These are phyloP conservation scores for Trichosporon inkin DNA, from an alignment of 1,284 basidiomycete genomes.

Conservation along the genomic window DNA sequence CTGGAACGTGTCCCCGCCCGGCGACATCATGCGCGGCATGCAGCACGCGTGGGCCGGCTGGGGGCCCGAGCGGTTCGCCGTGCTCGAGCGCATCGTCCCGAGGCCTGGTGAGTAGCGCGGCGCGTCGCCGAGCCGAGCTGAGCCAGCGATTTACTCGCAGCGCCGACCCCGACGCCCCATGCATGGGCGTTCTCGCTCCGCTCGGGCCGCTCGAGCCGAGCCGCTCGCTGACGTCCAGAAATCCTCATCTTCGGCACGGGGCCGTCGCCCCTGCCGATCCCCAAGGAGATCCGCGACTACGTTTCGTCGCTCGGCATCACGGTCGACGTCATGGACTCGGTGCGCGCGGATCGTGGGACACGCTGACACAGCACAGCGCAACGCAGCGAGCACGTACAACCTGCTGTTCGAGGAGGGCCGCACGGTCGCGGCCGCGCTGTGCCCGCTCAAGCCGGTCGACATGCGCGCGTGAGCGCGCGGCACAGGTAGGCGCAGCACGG, in stretches of 20 bases:
- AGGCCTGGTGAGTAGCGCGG: constrained; percentile 65
- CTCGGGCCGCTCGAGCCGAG: background rate
- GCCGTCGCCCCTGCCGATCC: constrained; percentile 64
- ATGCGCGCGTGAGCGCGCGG: constrained; percentile 8
- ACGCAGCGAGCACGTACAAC: constrained; percentile 93
- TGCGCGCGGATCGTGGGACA: constrained; percentile 50
- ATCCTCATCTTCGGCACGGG: constrained; percentile 89
- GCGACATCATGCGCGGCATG: constrained; percentile 42
- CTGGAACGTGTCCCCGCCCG: constrained; percentile 75
- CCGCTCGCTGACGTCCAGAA: constrained; percentile 57
- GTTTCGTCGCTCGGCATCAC: constrained; percentile 77
- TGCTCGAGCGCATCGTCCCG: constrained; percentile 76
- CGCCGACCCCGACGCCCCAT: background rate
- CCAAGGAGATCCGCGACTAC: constrained; percentile 63
- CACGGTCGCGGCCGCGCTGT: constrained; percentile 79
- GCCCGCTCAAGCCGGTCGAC: constrained; percentile 59
- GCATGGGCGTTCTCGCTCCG: no score
- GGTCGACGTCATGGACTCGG: constrained; percentile 90
- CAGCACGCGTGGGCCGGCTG: constrained; percentile 56
- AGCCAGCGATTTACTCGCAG: no score
- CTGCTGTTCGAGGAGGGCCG: constrained; percentile 86
- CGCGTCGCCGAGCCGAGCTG: no score
- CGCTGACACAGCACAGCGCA: constrained; percentile 57
- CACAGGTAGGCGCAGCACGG: background rate
- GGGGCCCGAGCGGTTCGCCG: constrained; percentile 66